Conservation (phyloP, 2,329 filamentous ascomycete genomes). For the Diplodia intermedia region DNA sequence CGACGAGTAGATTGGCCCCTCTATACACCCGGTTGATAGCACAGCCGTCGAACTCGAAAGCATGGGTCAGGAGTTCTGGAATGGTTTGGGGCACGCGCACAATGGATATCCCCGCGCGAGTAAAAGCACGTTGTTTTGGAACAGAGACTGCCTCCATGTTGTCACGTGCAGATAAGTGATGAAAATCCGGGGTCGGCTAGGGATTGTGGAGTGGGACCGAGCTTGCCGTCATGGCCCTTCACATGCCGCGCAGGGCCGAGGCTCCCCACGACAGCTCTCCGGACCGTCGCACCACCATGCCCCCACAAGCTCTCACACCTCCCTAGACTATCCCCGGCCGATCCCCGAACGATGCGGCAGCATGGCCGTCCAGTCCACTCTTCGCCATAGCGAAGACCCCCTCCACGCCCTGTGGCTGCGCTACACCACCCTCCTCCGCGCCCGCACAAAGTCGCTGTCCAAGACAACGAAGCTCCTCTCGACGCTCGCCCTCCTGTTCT, state of each 20-base stretch:
- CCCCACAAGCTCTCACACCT: neutral
- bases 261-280: conserved; percentile 3
- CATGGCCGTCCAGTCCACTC: conserved; percentile 90
- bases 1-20: neutral
- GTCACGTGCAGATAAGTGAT: conserved; percentile 17
- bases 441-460: conserved; percentile 68
- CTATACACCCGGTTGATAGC: neutral
- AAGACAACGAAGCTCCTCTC: conserved; percentile 75
- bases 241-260: conserved; percentile 28
- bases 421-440: conserved; percentile 58
- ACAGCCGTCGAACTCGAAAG: neutral
- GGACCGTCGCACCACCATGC: conserved; percentile 14
- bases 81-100: conserved; percentile 6
- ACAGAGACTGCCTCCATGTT: too few species aligned
- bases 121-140: conserved; percentile 9
- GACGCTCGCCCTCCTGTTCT: conserved; percentile 75
- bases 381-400: conserved; percentile 59
- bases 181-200: conserved; percentile 26
- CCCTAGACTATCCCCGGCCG: conserved; percentile 10
- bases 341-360: conserved; percentile 34
- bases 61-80: conserved; percentile 20
- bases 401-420: conserved; percentile 55
- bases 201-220: conserved; percentile 3
- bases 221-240: conserved; percentile 23
- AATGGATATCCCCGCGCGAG: conserved; percentile 11